phyloP scores from a whole-genome alignment of 2,329 filamentous ascomycete genomes.

The Helminthosporium solani region DNA sequence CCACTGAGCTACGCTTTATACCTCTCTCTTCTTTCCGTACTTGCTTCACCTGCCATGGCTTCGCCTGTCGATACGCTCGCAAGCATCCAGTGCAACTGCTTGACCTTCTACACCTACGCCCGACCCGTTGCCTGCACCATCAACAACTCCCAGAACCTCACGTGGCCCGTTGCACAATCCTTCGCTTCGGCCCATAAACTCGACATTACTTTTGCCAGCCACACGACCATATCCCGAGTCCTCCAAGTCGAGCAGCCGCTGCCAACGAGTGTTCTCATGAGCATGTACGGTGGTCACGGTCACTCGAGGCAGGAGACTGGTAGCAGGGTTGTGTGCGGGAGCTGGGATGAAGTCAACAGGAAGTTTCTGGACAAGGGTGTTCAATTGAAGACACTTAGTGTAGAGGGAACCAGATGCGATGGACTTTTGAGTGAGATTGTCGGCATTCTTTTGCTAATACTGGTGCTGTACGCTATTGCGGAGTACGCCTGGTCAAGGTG shows the following conservation, averaged over 20 bases:
- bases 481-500: constrained; percentile 26
- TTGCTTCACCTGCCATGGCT: constrained; percentile 7
- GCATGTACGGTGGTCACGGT: constrained; percentile 1
- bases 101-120: constrained; percentile 23
- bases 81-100: constrained; percentile 27
- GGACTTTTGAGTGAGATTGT: constrained; percentile 16
- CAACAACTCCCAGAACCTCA: constrained; percentile 20
- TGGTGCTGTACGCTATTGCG: constrained; percentile 17
- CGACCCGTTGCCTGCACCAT: constrained; percentile 22
- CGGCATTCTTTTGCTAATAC: constrained; percentile 19
- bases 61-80: constrained; percentile 17
- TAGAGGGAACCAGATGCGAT: constrained; percentile 11
- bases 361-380: constrained; percentile 5
- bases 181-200: constrained; percentile 24
- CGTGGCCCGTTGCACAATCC: constrained; percentile 25
- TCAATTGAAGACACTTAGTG: constrained; percentile 2
- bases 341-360: constrained; percentile 23
- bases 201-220: constrained; percentile 26
- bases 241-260: constrained; percentile 20
- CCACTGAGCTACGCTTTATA: constrained; percentile 4
- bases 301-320: constrained; percentile 5
- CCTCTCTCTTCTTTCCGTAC: constrained; percentile 7
- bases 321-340: constrained; percentile 28
- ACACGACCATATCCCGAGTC: constrained; percentile 20
- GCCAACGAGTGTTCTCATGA: constrained; percentile 19